Percentiles rank a stretch among this genome's conserved stretches.
phyloP scores from a whole-genome alignment of 225 moss, liverwort and hornwort species.

The Sphagnum contortum region DNA sequence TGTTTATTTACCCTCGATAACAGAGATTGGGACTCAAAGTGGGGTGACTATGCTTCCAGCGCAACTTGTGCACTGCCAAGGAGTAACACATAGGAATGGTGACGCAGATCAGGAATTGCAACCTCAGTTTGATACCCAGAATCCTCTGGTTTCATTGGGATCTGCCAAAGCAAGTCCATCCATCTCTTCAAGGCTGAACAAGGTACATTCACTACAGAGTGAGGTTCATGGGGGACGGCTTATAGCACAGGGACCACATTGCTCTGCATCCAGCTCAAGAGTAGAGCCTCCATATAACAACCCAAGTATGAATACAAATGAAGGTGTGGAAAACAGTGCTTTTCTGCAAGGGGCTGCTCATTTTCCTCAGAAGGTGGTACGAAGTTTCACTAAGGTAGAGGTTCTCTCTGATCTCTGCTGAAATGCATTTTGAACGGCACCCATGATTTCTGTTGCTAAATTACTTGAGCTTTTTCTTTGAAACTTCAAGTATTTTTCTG shows the following conservation, averaged over 20 bases:
- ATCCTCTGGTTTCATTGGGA: slow-evolving; percentile 5
- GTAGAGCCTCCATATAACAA: slow-evolving; percentile 10
- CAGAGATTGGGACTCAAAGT: slow-evolving; percentile 26
- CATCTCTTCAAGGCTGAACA: slow-evolving; percentile 8
- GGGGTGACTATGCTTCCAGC: slow-evolving; percentile 16
- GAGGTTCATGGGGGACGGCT: slow-evolving; percentile 20
- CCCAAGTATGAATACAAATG: slow-evolving; percentile 20
- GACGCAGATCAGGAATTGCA: slow-evolving; percentile 32
- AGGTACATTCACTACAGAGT: slow-evolving; percentile 20
- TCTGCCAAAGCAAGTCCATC: slow-evolving; percentile 5
- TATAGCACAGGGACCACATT: slow-evolving; percentile 9
- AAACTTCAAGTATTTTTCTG: too few relatives aligned
- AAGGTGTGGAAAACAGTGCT: slow-evolving; percentile 22
- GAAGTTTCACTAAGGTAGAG: slow-evolving; percentile 73
- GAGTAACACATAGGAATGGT: slow-evolving; percentile 16
- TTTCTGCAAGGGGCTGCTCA: slow-evolving; percentile 31
- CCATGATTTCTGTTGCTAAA: neutral
- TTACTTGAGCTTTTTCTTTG: too few relatives aligned
- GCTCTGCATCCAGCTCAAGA: slow-evolving; percentile 17
- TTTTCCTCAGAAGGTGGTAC: slow-evolving; percentile 39
- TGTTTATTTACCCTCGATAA: slow-evolving; percentile 15
- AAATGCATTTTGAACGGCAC: neutral
- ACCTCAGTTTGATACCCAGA: slow-evolving; percentile 17
- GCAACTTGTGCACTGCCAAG: slow-evolving; percentile 29
- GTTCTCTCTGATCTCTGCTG: neutral